Base-by-base conservation (phyloP, 208 protist species). In the Paratrypanosoma confusum region DNA sequence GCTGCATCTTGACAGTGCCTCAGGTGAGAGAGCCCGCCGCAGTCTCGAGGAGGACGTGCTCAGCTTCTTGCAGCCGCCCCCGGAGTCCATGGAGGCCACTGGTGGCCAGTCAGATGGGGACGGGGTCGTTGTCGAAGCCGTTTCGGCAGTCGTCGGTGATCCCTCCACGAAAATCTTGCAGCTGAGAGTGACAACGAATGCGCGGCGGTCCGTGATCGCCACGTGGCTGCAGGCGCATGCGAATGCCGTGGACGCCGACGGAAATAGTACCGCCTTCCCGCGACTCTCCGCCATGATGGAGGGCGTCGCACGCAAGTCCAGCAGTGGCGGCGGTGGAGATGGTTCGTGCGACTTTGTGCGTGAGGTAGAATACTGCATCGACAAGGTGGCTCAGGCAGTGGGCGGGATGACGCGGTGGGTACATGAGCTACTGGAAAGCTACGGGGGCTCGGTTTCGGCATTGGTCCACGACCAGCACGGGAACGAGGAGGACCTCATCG, bases 41-140 rank as follows among this genome's bases (percentile, higher is more conserved):
- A 57, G 59, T 23, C 38, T 79, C 24, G 61, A 62, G 21, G 23
- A 41, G 23, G 74, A 83, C 41, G 23, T 83, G 23, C 53, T 63
- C 24, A 36, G 10, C 1, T 51, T 64, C 26, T 36, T 83, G 40
- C 62, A 68, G 32, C 61, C 39, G 20, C 29, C 39, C 7, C 35
- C 38, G 1, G 48, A 32, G 11, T 27, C 35, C 11, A 57, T 20
- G 21, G 45, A 39, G 13, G 51, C n/a, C n/a, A n/a, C n/a, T n/a
- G n/a, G n/a, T n/a, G n/a, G n/a, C n/a, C n/a, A n/a, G n/a, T n/a
- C n/a, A n/a, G n/a, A n/a, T n/a, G n/a, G 14, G 14, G 48, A 35
- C 33, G 42, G n/a, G n/a, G 35, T 47, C 17, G 51, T 38, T 17
- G 34, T 56, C 29, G 32, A 17, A 39, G 39, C 51, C 13, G 38